phyloP scores from a whole-genome alignment of 345 rosid species.

The Citropsis articulata region DNA sequence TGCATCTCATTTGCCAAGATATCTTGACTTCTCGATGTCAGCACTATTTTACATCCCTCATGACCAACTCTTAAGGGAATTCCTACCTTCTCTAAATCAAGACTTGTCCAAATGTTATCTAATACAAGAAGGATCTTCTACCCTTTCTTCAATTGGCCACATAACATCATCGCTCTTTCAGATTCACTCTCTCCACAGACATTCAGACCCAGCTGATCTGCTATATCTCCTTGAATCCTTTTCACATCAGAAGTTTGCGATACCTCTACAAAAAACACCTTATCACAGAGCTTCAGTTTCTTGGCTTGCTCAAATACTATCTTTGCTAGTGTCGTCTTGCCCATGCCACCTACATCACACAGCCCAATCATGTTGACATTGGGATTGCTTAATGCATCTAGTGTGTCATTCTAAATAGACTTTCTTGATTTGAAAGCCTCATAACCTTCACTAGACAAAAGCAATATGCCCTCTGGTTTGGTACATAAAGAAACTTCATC shows the following conservation, averaged over 20 bases:
- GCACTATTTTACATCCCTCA: conserved; percentile 26
- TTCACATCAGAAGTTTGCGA: conserved; percentile 8
- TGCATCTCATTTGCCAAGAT: conserved; percentile 18
- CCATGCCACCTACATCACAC: conserved; percentile 19
- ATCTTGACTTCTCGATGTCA: conserved; percentile 22
- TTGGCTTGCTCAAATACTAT: not conserved
- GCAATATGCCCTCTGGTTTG: not conserved
- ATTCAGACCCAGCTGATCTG: conserved; percentile 9
- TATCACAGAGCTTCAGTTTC: conserved; percentile 3
- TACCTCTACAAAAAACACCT: conserved; percentile 14
- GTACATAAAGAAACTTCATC: not conserved
- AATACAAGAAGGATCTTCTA: conserved; percentile 25
- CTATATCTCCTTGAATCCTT: conserved; percentile 21
- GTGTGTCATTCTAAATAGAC: not conserved
- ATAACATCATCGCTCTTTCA: not conserved
- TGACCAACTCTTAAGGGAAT: conserved; percentile 22
- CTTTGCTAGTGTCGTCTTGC: conserved; percentile 18
- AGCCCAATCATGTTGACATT: conserved; percentile 14
- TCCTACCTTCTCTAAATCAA: conserved; percentile 27
- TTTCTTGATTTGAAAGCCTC: not conserved
- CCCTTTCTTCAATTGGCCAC: conserved; percentile 4
- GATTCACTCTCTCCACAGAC: not conserved
- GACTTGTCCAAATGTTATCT: conserved; percentile 28
- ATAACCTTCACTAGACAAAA: not conserved
- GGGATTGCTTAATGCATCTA: conserved; percentile 2